Evolutionary conservation across 371 early-diverging fungal species (phyloP).

Genomic region (Syncephalis plumigaleata): DNA sequence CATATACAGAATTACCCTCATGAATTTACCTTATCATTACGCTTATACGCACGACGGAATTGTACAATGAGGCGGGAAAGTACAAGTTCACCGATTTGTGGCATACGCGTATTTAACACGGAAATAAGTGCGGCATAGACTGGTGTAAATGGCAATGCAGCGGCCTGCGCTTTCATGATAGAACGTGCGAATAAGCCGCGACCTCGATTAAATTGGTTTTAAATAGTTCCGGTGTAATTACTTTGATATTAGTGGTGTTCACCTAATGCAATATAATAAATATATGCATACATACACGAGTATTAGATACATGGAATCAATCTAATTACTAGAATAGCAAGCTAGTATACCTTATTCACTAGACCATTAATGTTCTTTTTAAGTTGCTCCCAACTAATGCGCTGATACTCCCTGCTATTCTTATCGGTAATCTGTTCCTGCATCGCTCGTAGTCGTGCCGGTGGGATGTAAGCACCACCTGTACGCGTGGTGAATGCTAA

Average conservation of each 20-base stretch:
- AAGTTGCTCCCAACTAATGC: conserved; percentile 86
- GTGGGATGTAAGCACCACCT: conserved; percentile 86
- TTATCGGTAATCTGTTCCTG: conserved; percentile 67
- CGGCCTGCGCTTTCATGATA: conserved; percentile 85
- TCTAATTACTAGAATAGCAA: background rate
- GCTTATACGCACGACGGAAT: conserved; percentile 76
- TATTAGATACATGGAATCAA: too few species aligned
- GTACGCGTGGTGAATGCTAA: conserved; percentile 19
- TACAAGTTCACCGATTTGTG: conserved; percentile 79
- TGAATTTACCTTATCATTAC: conserved; percentile 67
- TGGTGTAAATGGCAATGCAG: conserved; percentile 77
- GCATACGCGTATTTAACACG: conserved; percentile 87
- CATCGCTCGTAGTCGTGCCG: conserved; percentile 67
- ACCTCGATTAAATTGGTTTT: conserved; percentile 80
- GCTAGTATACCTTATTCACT: conserved; percentile 67
- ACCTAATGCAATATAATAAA: too few species aligned
- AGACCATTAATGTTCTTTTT: conserved; percentile 91
- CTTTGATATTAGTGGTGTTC: conserved; percentile 78
- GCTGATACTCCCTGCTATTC: conserved; percentile 55
- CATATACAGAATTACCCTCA: background rate
- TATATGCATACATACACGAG: background rate
- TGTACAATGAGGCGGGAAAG: conserved; percentile 70
- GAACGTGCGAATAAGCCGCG: conserved; percentile 77
- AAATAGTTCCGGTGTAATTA: conserved; percentile 80
- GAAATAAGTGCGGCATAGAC: conserved; percentile 83